A percentile compares a stretch with the other conserved stretches of the same genome.
These are phyloP conservation scores for Ottelia alismoides DNA, from an alignment of 106 monocot species.

Conservation along the genomic window DNA sequence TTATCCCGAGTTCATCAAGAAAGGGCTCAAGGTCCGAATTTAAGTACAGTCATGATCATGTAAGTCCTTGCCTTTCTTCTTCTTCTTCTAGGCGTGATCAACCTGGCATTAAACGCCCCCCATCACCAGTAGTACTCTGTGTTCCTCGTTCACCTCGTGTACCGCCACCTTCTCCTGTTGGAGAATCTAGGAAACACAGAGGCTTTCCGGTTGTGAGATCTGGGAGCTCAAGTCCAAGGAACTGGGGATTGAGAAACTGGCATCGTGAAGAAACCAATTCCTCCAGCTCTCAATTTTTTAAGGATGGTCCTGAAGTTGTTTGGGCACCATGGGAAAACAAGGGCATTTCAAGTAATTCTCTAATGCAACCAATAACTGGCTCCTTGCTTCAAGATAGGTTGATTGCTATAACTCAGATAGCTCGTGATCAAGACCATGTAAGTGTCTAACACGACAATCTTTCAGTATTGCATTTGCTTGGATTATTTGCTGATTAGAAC, in stretches of 20 bases:
- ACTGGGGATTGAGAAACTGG: conserved; percentile 73
- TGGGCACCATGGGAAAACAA: conserved; percentile 77
- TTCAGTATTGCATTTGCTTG: no score
- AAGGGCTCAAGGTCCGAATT: conserved; percentile 81
- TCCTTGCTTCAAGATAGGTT: conserved; percentile 67
- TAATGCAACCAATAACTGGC: conserved; percentile 57
- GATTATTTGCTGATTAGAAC: conserved; percentile 2
- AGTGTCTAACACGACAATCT: conserved; percentile 15
- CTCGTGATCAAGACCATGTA: conserved; percentile 88
- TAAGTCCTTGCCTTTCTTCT: conserved; percentile 74
- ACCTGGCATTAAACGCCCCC: conserved; percentile 64
- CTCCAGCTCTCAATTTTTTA: conserved; percentile 28
- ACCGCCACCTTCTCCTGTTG: conserved; percentile 71
- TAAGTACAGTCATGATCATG: conserved; percentile 50
- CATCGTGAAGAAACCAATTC: conserved; percentile 43
- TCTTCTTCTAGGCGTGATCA: conserved; percentile 51
- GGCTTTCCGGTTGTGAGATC: conserved; percentile 89
- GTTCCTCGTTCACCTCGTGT: conserved; percentile 72
- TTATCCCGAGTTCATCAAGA: conserved; percentile 63
- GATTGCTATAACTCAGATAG: conserved; percentile 53
- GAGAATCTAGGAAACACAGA: conserved; percentile 66
- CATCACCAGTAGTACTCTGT: conserved; percentile 94
- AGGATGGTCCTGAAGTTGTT: conserved; percentile 90
- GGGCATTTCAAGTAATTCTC: conserved; percentile 22
- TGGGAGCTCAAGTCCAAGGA: conserved; percentile 95